Evolutionary conservation across 2,329 filamentous ascomycete species (phyloP), one percentile per base, ranked within the genome.

Genomic region (Fusarium mexicanum): DNA sequence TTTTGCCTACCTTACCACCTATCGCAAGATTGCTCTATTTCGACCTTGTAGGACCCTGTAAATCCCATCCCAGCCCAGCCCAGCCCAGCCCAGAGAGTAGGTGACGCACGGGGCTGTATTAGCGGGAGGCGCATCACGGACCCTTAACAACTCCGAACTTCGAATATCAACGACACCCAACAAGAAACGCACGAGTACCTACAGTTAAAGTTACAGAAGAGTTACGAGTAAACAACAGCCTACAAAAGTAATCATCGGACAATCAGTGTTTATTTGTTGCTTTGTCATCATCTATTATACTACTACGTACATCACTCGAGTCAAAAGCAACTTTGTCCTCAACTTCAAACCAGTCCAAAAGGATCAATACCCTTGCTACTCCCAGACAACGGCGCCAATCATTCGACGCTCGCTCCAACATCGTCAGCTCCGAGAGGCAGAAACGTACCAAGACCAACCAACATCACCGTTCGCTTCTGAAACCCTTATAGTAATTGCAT

Each of bases 351-450:
- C 35, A 41, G 35, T 46, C 35, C 50, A 58, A 65, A 57, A 63
- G 72, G 76, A 76, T 72, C 70, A 65, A 58, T 61, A 74, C 65
- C 76, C 74, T 74, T 68, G 72, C 54, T 66, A 58, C 53, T 78
- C 74, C 72, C 68, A 71, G 67, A 77, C 76, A 55, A 65, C 76
- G 70, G 74, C 72, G 70, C 76, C 74, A 77, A 78, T 76, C 72
- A 76, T 66, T 76, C 51, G 60, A 69, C 68, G 63, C 67, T 65
- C 54, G 62, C 69, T 71, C 61, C 63, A 71, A 53, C 62, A 76
- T 69, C 68, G 57, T 66, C 71, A 72, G 65, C 71, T 53, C 50
- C 43, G 26, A 35, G 64, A 63, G 43, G 41, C 20, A 50, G 57
- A 65, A 50, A 44, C 48, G 31, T 59, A 46, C 67, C 67, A 67